Base-by-base conservation (phyloP, 306 rosid species). In the Phaseolus lunatus region DNA sequence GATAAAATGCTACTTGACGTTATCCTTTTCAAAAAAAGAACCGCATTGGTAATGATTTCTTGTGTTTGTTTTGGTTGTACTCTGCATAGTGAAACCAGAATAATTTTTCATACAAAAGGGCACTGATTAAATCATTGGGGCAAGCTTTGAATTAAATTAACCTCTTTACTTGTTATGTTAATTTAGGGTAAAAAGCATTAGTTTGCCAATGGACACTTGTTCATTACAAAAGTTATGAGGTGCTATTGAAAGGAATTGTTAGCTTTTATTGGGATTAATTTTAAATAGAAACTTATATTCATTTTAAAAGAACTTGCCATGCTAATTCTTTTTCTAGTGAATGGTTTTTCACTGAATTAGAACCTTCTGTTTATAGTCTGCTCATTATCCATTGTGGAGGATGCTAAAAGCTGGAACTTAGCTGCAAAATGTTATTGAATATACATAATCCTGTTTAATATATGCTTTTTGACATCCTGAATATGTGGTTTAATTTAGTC, bases 341-440 rank as follows among this genome's bases (percentile, higher is more conserved):
- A 31, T 31, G 37, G 7, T 31, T 31, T 31, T 33, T 33, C 5
- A 33, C 39, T 33, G 39, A 33, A 33, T 33, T 33, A 33, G 39
- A 33, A 33, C 39, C 1, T 5, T 33, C 39, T 33, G 39, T 33
- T 33, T 33, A 33, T 33, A 33, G 39, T 33, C 9, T 33, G 39
- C 39, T 33, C 39, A 33, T 33, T 22, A 56, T 56, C 22, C 65
- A 26, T 58, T 26, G 65, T 12, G 65, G 65, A 58, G 39, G 26
- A 26, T 58, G 19, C 65, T 26, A 26, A 58, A 26, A 58, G 37
- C 39, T 2, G 31, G 22, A 59, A 78, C 68, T 52, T 26, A 9
- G 58, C 67, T 57, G 50, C 27, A 52, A 13, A 57, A 73, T 73
- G 73, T 62, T 65, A 39, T 71, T 71, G 77, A 64, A 37, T 82